phyloP scores from a whole-genome alignment of 805 yeast genomes.

The Pichia paraexigua region DNA sequence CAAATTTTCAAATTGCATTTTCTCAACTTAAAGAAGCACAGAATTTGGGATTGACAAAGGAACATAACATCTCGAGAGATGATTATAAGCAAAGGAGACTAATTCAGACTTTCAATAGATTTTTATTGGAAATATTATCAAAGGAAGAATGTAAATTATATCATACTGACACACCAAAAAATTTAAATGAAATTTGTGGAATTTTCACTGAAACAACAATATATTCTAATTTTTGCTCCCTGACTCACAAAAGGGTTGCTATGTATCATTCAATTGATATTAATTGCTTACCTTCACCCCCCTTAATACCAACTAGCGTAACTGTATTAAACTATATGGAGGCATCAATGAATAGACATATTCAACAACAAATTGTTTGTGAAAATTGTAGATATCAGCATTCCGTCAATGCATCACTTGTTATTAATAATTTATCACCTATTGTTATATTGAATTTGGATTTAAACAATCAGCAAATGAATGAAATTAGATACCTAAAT shows the following conservation, averaged over 20 bases:
- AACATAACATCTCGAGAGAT: slow-evolving; percentile 38
- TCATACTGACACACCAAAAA: slow-evolving; percentile 11
- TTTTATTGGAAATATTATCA: slow-evolving; percentile 45
- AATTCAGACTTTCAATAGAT: slow-evolving; percentile 50
- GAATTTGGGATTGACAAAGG: slow-evolving; percentile 44
- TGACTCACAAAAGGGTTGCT: slow-evolving; percentile 29
- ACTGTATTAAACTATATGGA: slow-evolving; percentile 53
- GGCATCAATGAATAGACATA: slow-evolving; percentile 45
- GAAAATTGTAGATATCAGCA: slow-evolving; percentile 45
- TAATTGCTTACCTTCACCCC: slow-evolving; percentile 30
- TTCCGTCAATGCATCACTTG: slow-evolving; percentile 43
- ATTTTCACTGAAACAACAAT: slow-evolving; percentile 36
- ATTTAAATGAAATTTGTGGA: slow-evolving; percentile 31
- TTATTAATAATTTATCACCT: slow-evolving; percentile 53
- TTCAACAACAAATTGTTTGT: slow-evolving; percentile 45
- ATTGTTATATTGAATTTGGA: slow-evolving; percentile 55
- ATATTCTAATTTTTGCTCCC: slow-evolving; percentile 33
- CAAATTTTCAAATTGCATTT: slow-evolving; percentile 62
- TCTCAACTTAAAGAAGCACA: slow-evolving; percentile 42
- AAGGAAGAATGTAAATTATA: slow-evolving; percentile 39
- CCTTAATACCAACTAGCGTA: slow-evolving; percentile 19
- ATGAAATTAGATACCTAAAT: slow-evolving; percentile 37
- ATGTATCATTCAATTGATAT: slow-evolving; percentile 37
- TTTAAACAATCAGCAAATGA: slow-evolving; percentile 47
- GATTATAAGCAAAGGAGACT: slow-evolving; percentile 36